Evolutionary conservation across 2,329 filamentous ascomycete genomes (phyloP), one percentile per base, ranked within the genome.

Genomic region (Parasarocladium wereldwijsianum): DNA sequence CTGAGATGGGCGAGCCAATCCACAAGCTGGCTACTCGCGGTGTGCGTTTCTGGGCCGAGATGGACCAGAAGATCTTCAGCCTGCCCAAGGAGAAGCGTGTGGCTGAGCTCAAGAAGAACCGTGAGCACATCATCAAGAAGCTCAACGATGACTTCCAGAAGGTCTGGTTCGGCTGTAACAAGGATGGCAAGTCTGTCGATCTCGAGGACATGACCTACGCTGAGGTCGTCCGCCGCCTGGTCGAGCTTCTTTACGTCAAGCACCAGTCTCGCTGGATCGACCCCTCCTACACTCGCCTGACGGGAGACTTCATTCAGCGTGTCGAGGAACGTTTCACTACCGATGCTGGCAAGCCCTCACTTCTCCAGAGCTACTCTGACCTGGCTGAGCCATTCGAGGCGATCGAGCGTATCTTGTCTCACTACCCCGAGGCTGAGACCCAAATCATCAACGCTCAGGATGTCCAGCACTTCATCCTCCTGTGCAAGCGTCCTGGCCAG

Each of bases 1-100:
- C 90, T 2, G 90, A 98, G 59, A 98, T 98, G 92, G 92, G 90
- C 26, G 90, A 98, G 64, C 92, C 90, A 5, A 98, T 98, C 38
- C 90, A 98, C 65, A 98, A 98, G 64, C 72, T 98, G 35, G 92
- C 90, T 11, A 98, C 90, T 28, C 80, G 92, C 35, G 90, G 90
- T 69, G 86, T 98, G 27, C 65, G 73, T 32, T 93, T 98, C 65
- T 98, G 90, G 90, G 78, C 85, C 29, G 92, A 98, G 60, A 93
- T 98, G 85, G 90, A 98, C 49, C 73, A 92, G 55, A 94, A 93
- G 60, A 96, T 98, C 46, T 98, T 98, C 64, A 80, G 75, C 49
- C 63, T 98, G 28, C 86, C 93, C 56, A 94, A 93, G 63, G 84
- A 87, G 48, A 93, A 94, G 66, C 77, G 85, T 24, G 64, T 93